Evolutionary conservation across 2,329 filamentous ascomycete genomes (phyloP), one percentile per base, ranked within the genome.

Genomic region (Exophiala alcalophila): DNA sequence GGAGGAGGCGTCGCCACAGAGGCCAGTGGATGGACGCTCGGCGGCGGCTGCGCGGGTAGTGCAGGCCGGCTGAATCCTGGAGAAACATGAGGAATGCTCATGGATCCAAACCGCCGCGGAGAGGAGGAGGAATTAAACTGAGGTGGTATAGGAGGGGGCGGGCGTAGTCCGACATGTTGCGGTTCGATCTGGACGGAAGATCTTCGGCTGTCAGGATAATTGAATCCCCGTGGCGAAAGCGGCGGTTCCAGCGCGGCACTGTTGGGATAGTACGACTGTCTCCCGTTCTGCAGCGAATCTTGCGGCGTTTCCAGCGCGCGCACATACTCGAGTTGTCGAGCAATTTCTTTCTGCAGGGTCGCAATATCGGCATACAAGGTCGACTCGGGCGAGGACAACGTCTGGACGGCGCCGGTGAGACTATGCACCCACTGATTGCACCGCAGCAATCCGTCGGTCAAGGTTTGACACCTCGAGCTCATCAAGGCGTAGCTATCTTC

Each of bases 91-190:
- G 66, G 66, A 26, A 74, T 77, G 31, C 86, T 81, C 59, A 94
- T 91, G 15, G 91, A 96, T 35, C 90, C 90, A 65, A 90, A 95
- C 21, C 86, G 82, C 47, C 89, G 81, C 11, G 88, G 82, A 52
- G 81, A 85, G 43, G 83, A 78, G 10, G 86, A 78, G 11, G 86
- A 83, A 42, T 95, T 73, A 61, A 89, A 87, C n/a, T 88, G 82
- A 12, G 52, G 51, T 10, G 52, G 52, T 5, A 48, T 37, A 7
- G 52, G 52, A 14, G 52, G 49, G 23, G 52, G 52, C 21, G 54
- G 54, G 29, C 54, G 35, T 25, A 51, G 36, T 7, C 47, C 50
- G 10, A 57, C 53, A 33, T 54, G 54, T 24, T 54, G 54, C 66
- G 50, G 76, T 72, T 38, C 77, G 74, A 35, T 81, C 76, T 41